phyloP scores from a whole-genome alignment of 2,329 filamentous ascomycete genomes.

The Byssochlamys sp. region DNA sequence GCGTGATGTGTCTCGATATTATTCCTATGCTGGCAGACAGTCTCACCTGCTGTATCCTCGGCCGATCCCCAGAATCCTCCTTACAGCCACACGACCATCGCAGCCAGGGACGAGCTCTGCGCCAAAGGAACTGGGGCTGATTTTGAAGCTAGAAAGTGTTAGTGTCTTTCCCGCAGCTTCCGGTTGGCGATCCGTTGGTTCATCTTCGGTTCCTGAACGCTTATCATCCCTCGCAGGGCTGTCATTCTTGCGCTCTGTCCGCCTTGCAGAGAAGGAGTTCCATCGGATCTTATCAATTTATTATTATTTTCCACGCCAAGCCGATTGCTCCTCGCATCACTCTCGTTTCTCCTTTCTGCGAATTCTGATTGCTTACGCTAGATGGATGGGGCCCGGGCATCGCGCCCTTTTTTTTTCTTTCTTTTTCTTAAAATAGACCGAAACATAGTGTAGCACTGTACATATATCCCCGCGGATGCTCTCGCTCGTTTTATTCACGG shows the following conservation, averaged over 20 bases:
- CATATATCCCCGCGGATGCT: neutral
- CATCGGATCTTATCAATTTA: neutral
- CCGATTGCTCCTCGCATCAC: neutral
- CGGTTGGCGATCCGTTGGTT: neutral
- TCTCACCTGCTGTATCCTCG: neutral
- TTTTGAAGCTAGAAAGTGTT: neutral
- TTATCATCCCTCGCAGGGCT: neutral
- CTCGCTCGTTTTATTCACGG: neutral
- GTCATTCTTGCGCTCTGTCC: neutral
- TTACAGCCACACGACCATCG: neutral
- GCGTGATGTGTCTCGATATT: neutral
- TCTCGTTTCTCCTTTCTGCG: neutral
- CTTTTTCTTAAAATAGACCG: neutral
- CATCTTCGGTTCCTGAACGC: neutral
- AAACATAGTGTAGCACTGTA: neutral
- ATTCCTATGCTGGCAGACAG: neutral
- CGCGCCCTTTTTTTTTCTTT: neutral
- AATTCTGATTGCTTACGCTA: neutral
- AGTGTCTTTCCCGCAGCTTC: neutral
- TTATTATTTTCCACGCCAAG: neutral
- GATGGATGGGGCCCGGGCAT: neutral
- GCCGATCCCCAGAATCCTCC: neutral
- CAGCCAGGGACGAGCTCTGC: neutral
- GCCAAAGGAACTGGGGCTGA: neutral
- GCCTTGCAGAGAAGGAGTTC: neutral